phyloP scores from a whole-genome alignment of 345 rosid genomes.

The Heritiera fomes region DNA sequence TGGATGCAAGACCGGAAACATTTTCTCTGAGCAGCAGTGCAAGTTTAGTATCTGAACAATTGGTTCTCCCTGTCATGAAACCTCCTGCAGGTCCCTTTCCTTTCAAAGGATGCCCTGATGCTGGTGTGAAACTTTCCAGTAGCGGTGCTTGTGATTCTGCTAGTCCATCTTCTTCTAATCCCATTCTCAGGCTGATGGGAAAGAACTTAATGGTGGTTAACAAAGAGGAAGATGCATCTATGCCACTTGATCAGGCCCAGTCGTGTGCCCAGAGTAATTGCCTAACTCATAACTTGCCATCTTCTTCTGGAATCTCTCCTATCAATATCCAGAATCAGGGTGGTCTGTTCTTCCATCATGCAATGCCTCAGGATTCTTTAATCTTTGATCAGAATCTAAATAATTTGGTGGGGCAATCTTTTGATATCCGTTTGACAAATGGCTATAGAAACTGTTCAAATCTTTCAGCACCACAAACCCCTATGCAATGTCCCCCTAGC shows the following conservation, averaged over 20 bases:
- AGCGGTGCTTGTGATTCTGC: conserved; percentile 48
- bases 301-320: conserved; percentile 33
- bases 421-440: conserved; percentile 32
- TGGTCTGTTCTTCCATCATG: conserved; percentile 27
- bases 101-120: conserved; percentile 38
- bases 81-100: conserved; percentile 29
- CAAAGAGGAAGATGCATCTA: conserved; percentile 60
- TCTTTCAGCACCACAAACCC: conserved; percentile 27
- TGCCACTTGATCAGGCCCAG: conserved; percentile 37
- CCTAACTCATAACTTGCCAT: conserved; percentile 38
- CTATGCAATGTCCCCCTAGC: conserved; percentile 32
- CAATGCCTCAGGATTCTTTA: conserved; percentile 33
- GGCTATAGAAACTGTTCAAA: conserved; percentile 25
- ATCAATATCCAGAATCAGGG: conserved; percentile 29
- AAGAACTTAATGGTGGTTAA: conserved; percentile 92
- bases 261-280: conserved; percentile 32
- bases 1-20: conserved; percentile 43
- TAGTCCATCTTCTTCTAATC: conserved; percentile 72
- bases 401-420: conserved; percentile 27
- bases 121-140: conserved; percentile 33
- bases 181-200: conserved; percentile 92
- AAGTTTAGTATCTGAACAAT: conserved; percentile 43
- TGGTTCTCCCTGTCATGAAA: conserved; percentile 29
- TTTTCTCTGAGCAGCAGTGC: conserved; percentile 35
- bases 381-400: conserved; percentile 33